phyloP scores from a whole-genome alignment of 495 filamentous ascomycete genomes.

The Massariosphaeria phaeospora region DNA sequence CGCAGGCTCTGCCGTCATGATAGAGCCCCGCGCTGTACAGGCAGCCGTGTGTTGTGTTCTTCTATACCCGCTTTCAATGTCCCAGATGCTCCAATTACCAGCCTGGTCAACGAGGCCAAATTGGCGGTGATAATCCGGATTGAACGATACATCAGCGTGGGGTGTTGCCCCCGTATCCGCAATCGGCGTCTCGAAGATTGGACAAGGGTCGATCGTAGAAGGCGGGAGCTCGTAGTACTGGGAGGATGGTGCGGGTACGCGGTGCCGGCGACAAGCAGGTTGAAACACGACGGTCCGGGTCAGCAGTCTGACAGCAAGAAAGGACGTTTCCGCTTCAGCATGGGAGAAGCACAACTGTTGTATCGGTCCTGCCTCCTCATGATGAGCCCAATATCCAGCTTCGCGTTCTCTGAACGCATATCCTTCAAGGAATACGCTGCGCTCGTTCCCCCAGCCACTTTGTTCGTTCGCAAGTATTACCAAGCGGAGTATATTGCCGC shows the following conservation, averaged over 20 bases:
- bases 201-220: slow-evolving; percentile 59
- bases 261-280: slow-evolving; percentile 12
- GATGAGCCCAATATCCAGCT: slow-evolving; percentile 51
- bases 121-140: slow-evolving; percentile 64
- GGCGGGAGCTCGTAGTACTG: slow-evolving; percentile 26
- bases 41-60: neutral
- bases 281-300: slow-evolving; percentile 34
- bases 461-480: slow-evolving; percentile 42
- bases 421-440: slow-evolving; percentile 40
- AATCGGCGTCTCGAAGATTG: slow-evolving; percentile 52
- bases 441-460: slow-evolving; percentile 46
- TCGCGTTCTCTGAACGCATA: slow-evolving; percentile 39
- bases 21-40: slow-evolving; percentile 6
- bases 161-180: slow-evolving; percentile 51
- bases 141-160: slow-evolving; percentile 74
- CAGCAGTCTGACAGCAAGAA: slow-evolving; percentile 35
- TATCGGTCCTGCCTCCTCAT: slow-evolving; percentile 56
- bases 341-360: slow-evolving; percentile 59
- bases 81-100: slow-evolving; percentile 75
- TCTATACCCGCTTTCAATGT: slow-evolving; percentile 49
- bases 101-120: slow-evolving; percentile 67
- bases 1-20: neutral
- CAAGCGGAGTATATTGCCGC: slow-evolving; percentile 50
- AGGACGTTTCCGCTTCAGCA: slow-evolving; percentile 18
- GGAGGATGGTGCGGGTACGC: neutral